These are phyloP conservation scores for Paramyrothecium sp. DNA, from an alignment of 2,329 filamentous ascomycete species.

Conservation along the genomic window DNA sequence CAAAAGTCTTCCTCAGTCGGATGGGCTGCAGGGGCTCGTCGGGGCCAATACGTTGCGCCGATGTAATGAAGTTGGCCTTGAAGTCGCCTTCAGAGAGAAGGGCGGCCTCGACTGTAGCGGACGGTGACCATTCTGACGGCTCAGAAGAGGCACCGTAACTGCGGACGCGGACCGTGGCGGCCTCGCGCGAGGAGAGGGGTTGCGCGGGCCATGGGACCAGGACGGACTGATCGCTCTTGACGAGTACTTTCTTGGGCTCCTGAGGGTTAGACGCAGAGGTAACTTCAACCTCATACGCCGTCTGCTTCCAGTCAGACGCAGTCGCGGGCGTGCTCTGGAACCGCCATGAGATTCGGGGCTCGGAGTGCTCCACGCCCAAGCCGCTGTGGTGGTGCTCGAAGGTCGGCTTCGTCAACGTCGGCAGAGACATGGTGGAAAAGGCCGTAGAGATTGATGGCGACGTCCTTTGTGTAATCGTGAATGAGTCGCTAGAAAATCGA, in stretches of 20 bases:
- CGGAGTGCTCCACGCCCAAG: slow-evolving; percentile 8
- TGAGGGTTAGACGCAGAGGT: not conserved
- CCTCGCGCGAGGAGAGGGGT: slow-evolving; percentile 23
- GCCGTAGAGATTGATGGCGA: not conserved
- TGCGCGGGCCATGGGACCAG: slow-evolving; percentile 11
- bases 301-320: slow-evolving; percentile 10
- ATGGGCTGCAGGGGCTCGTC: slow-evolving; percentile 5
- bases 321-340: slow-evolving; percentile 2
- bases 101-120: slow-evolving; percentile 1
- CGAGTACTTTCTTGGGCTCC: not conserved
- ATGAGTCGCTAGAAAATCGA: no score
- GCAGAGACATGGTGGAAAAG: not conserved
- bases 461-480: no score
- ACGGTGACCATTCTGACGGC: not conserved
- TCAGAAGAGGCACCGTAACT: slow-evolving; percentile 14
- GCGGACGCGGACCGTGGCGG: slow-evolving; percentile 23
- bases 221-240: slow-evolving; percentile 4
- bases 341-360: slow-evolving; percentile 15
- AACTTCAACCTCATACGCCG: slow-evolving; percentile 14
- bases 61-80: slow-evolving; percentile 4
- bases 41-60: not conserved
- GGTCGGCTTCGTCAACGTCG: not conserved
- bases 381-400: slow-evolving; percentile 16
- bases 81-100: slow-evolving; percentile 1
- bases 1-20: slow-evolving; percentile 3